Evolutionary conservation across 306 rosid species (phyloP), one percentile per base, ranked within the genome.

Genomic region (Malus domestica): DNA sequence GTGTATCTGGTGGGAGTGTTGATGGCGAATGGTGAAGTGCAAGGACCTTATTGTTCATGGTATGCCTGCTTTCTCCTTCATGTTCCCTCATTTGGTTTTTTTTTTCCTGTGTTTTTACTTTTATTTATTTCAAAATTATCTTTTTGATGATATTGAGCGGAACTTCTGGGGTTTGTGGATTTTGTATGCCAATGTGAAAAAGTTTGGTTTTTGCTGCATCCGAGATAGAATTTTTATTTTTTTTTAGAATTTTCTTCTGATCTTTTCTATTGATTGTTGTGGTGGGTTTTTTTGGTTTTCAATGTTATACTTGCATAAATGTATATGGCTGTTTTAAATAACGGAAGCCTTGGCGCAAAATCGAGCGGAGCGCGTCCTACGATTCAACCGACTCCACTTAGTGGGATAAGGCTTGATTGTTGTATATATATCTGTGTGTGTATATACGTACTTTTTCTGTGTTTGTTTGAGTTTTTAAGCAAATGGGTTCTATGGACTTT

Each of bases 21-120:
- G 76, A 89, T 89, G 93, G 90, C 78, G 51, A 75, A 71, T 74
- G 80, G 44, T 33, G 74, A 27, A 46, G 70, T 22, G 52, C 76
- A 58, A 6, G 52, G 51, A 75, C 71, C 77, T 79, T 75, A 38
- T 80, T 70, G 71, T 79, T 77, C 81, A 72, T 75, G 90, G 93
- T 90, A 87, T 76, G 83, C 71, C 29, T 72, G 22, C 64, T 7
- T 80, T 77, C 75, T 67, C 77, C 78, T 78, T 81, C 71, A 27
- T 54, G 27, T 76, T 81, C 76, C 70, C 27, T 67, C 62, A 10
- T 71, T 55, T 70, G 67, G 84, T 68, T 35, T 68, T 35, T 15
- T 15, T 29, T 42, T 20, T 44, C 7, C 35, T 40, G 27, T 58
- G 10, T 10, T 33, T 18, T 67, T 71, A 68, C 44, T 19, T 44